Conservation (phyloP, 108 stramenopile species). For the Nitzschia palea region DNA sequence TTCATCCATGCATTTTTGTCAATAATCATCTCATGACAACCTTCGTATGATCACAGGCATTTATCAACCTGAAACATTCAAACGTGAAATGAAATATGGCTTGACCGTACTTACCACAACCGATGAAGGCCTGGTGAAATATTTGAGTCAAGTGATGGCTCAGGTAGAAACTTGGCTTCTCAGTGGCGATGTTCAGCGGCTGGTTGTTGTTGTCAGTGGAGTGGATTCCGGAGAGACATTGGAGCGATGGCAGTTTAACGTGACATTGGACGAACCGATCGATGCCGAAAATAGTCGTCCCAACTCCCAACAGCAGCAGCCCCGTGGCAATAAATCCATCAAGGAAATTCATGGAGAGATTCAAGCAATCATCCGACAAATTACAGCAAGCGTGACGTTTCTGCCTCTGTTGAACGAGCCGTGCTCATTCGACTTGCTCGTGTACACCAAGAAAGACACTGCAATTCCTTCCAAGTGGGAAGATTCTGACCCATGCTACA, state of each 20-base stretch:
- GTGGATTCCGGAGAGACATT: slow-evolving; percentile 93
- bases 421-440: slow-evolving; percentile 96
- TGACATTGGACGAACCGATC: slow-evolving; percentile 52
- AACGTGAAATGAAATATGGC: slow-evolving; percentile 92
- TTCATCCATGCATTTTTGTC: background rate
- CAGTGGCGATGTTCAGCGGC: slow-evolving; percentile 85
- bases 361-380: slow-evolving; percentile 98
- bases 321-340: slow-evolving; percentile 56
- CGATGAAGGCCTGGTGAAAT: slow-evolving; percentile 89
- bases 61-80: slow-evolving; percentile 97
- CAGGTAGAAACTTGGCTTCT: slow-evolving; percentile 93
- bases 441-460: slow-evolving; percentile 92
- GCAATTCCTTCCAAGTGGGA: slow-evolving; percentile 91
- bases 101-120: slow-evolving; percentile 95
- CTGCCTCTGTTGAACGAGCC: slow-evolving; percentile 95
- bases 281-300: slow-evolving; percentile 38
- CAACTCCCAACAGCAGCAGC: background rate
- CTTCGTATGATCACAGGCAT: slow-evolving; percentile 90
- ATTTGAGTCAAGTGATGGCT: slow-evolving; percentile 87
- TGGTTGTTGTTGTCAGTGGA: slow-evolving; percentile 96
- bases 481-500: slow-evolving; percentile 97
- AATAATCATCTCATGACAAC: background rate
- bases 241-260: slow-evolving; percentile 99
- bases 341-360: slow-evolving; percentile 97
- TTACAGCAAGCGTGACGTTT: slow-evolving; percentile 96